These are phyloP conservation scores for Huntiella omanensis DNA, from an alignment of 2,329 filamentous ascomycete species.

Conservation along the genomic window DNA sequence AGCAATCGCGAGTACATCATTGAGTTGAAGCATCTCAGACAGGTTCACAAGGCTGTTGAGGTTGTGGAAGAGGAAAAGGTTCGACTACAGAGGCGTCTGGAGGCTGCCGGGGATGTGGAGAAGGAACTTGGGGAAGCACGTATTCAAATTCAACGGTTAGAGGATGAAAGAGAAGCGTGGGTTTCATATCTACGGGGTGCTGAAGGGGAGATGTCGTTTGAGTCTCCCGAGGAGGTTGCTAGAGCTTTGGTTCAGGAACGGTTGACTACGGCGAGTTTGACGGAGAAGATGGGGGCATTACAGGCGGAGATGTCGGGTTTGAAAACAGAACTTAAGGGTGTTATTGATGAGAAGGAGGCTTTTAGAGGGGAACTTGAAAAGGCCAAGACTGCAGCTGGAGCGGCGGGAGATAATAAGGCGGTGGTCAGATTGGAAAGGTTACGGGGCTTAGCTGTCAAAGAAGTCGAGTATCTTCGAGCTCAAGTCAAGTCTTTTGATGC, in stretches of 20 bases:
- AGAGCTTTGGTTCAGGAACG: constrained; percentile 68
- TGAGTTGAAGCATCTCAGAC: constrained; percentile 67
- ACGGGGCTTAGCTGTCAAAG: constrained; percentile 67
- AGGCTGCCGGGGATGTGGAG: constrained; percentile 54
- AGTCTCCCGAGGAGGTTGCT: constrained; percentile 74
- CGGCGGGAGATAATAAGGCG: constrained; percentile 41
- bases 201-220: constrained; percentile 49
- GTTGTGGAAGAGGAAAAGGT: constrained; percentile 92
- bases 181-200: constrained; percentile 52
- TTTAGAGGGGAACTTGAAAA: constrained; percentile 54
- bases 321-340: constrained; percentile 50
- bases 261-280: constrained; percentile 57
- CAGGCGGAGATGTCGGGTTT: constrained; percentile 63
- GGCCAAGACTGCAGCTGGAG: constrained; percentile 32
- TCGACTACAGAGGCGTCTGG: constrained; percentile 56
- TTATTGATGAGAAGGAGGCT: constrained; percentile 50
- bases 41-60: constrained; percentile 70
- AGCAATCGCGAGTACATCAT: constrained; percentile 59
- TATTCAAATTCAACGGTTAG: constrained; percentile 66
- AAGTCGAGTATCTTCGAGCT: constrained; percentile 82
- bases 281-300: constrained; percentile 61
- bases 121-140: constrained; percentile 61
- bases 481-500: constrained; percentile 77
- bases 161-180: constrained; percentile 80
- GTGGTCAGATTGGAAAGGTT: constrained; percentile 69